Percentiles rank a stretch among this genome's conserved stretches.
Evolutionary conservation across 495 filamentous ascomycete genomes (phyloP).

Genomic region (Tricharina praecox): DNA sequence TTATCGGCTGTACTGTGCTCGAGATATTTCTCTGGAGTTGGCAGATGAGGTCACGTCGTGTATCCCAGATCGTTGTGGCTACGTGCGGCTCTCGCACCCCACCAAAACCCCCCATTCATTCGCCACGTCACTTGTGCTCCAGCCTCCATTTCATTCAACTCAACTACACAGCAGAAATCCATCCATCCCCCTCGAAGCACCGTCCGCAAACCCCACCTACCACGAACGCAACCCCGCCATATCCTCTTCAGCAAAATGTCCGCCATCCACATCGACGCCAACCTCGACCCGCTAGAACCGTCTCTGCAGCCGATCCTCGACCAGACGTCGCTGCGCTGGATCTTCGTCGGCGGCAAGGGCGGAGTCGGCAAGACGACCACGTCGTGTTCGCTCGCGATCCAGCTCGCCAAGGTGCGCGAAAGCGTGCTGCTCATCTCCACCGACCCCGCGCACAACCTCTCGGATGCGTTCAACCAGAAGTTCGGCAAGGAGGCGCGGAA

Average conservation of each 20-base stretch:
- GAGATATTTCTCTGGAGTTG: no score
- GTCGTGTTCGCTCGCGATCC: conserved; percentile 92
- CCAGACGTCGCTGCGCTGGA: conserved; percentile 91
- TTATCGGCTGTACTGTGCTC: no score
- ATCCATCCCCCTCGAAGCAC: no score
- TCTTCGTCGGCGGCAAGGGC: conserved; percentile 97
- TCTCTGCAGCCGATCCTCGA: conserved; percentile 86
- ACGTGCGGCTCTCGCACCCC: background rate
- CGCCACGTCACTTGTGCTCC: conserved; percentile 4
- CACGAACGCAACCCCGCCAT: background rate
- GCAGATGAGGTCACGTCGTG: no score
- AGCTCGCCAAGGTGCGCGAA: conserved; percentile 89
- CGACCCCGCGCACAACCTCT: conserved; percentile 95
- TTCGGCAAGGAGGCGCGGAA: conserved; percentile 96
- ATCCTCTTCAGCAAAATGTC: conserved; percentile 5
- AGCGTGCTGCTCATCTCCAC: conserved; percentile 95
- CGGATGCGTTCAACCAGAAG: conserved; percentile 95
- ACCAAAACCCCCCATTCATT: no score
- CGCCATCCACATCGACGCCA: conserved; percentile 31
- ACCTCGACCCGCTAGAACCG: conserved; percentile 67
- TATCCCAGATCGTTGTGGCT: no score
- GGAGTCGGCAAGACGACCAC: conserved; percentile 99
- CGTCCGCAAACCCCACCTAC: no score
- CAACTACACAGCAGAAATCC: no score
- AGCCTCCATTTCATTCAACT: no score